Percentiles rank a stretch among this genome's conserved stretches.
Conservation (phyloP, 805 yeast species). For the Candida yuanshanica region DNA sequence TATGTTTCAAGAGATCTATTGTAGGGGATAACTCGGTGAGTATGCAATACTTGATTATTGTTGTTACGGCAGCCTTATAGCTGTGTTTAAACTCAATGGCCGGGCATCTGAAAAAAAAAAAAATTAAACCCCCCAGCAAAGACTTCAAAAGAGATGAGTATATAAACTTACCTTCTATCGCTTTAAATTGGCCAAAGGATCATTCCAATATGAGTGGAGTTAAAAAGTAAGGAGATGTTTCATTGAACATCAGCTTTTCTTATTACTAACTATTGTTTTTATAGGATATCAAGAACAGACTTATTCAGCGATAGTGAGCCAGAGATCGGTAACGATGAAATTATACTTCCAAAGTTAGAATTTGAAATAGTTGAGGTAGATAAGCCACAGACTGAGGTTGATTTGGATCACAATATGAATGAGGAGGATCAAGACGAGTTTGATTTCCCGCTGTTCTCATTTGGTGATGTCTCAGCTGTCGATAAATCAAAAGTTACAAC, state of each 20-base stretch:
- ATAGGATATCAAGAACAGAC: constrained; percentile 21
- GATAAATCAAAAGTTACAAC: not conserved
- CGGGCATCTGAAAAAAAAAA: no score
- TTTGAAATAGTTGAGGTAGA: constrained; percentile 19
- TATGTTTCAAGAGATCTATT: no score
- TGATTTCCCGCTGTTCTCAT: constrained; percentile 25
- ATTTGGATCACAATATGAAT: constrained; percentile 3
- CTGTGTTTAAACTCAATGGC: no score
- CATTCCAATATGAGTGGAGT: constrained; percentile 10
- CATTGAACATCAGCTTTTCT: not conserved
- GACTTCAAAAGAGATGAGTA: no score
- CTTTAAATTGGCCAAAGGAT: no score
- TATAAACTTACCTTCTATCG: no score
- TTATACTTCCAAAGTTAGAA: constrained; percentile 20
- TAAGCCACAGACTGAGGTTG: not conserved
- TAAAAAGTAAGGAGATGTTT: constrained; percentile 6
- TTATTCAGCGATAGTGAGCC: constrained; percentile 13
- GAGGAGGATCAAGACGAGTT: constrained; percentile 14
- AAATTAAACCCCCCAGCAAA: no score
- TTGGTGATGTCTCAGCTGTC: constrained; percentile 9
- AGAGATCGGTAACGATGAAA: constrained; percentile 8
- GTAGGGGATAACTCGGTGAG: no score
- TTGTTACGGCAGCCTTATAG: no score
- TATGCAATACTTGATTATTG: no score
- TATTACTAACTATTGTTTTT: not conserved